Base-by-base conservation (phyloP, 31 red algal genomes). In the Endocladia muricata region DNA sequence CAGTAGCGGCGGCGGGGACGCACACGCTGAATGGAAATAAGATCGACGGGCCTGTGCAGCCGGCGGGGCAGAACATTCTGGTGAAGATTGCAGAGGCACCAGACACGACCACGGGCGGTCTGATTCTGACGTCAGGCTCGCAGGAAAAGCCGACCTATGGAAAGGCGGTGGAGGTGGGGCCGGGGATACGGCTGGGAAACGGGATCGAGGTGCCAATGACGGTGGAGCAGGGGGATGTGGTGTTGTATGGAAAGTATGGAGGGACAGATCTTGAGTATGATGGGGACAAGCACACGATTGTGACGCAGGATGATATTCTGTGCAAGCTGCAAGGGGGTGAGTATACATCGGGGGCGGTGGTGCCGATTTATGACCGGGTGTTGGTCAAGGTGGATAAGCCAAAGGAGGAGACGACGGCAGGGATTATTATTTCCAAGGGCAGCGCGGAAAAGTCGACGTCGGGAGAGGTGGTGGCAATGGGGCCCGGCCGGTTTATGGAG, bases 291-390 rank as follows among this genome's bases (percentile, higher is more conserved):
- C 77, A 95, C 79, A 82, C 82, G 11, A 76, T 99, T 69, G 49
- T 99, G 4, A 91, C 90, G 21, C 86, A 95, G 37, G 96, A 95
- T 73, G 96, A 94, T 51, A 82, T 99, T 61, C 47, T 99, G 62
- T 91, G 91, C 77, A 91, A 78, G 62, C 52, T 94, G 9, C 37
- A 90, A 26, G 78, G 83, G 28, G 91, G 96, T 40, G 80, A 68
- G 5, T 88, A 91, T 28, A 51, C 61, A 26, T 79, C 76, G 28
- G 28, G 48, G 30, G 83, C 91, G 23, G 81, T 91, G 1, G 36
- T 67, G 38, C 96, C 96, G 11, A 71, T 99, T 62, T 83, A 74
- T 21, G 92, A 99, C 73, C 68, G 92, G 26, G 49, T 95, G 3
- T 35, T 99, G 8, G 71, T 99, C 37, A 91, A 93, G 74, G 74